Percentiles rank a stretch among this genome's conserved stretches.
Evolutionary conservation across 495 filamentous ascomycete genomes (phyloP).

Genomic region (Sphaerosporella brunnea): DNA sequence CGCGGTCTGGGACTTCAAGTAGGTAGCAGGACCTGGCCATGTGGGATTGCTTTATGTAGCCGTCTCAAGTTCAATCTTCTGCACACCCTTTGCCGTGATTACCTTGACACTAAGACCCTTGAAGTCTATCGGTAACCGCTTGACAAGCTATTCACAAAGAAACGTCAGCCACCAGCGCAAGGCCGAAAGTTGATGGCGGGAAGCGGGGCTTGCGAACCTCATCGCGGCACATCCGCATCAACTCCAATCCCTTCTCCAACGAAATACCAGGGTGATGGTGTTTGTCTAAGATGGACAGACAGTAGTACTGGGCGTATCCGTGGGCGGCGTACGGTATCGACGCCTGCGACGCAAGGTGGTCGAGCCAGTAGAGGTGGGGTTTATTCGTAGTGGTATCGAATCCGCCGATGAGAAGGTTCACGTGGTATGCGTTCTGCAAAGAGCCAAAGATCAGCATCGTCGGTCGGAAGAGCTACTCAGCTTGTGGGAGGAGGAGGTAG

Average conservation of each 20-base stretch:
- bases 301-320: slow-evolving; percentile 83
- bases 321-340: slow-evolving; percentile 88
- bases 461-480: too few relatives aligned
- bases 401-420: slow-evolving; percentile 87
- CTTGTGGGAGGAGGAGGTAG: too few relatives aligned
- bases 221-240: slow-evolving; percentile 84
- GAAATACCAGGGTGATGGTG: slow-evolving; percentile 89
- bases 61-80: slow-evolving; percentile 42
- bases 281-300: slow-evolving; percentile 83
- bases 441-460: too few relatives aligned
- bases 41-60: slow-evolving; percentile 2
- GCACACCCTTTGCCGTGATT: slow-evolving; percentile 78
- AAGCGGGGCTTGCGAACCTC: slow-evolving; percentile 37
- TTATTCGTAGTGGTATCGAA: slow-evolving; percentile 73
- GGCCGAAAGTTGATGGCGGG: too few relatives aligned
- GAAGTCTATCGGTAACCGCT: slow-evolving; percentile 95
- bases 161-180: too few relatives aligned
- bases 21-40: too few relatives aligned
- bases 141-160: slow-evolving; percentile 39
- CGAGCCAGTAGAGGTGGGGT: slow-evolving; percentile 88
- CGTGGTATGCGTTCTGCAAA: slow-evolving; percentile 63
- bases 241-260: slow-evolving; percentile 62
- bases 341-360: slow-evolving; percentile 82
- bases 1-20: too few relatives aligned
- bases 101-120: slow-evolving; percentile 90